Evolutionary conservation across 2,329 filamentous ascomycete genomes (phyloP).

Genomic region (Boeremia exigua): DNA sequence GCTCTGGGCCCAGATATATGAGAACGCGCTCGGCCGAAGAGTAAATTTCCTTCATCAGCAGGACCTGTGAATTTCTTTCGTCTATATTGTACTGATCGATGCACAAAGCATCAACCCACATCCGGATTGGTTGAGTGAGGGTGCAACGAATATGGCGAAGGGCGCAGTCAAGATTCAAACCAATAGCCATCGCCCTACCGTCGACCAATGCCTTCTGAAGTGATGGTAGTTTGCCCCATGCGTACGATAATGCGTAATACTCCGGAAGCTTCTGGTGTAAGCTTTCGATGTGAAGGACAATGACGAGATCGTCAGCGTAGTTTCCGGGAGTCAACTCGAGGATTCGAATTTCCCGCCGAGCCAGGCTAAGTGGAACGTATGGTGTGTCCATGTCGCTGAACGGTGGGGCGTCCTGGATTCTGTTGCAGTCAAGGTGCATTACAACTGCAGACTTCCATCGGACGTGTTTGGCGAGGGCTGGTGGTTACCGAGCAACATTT

Average conservation of each 20-base stretch:
- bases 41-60: constrained; percentile 17
- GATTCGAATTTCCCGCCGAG: constrained; percentile 1
- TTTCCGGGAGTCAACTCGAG: constrained; percentile 3
- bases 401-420: background rate
- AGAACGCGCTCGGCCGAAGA: background rate
- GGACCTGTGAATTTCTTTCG: constrained; percentile 16
- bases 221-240: constrained; percentile 7
- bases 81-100: constrained; percentile 15
- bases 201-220: background rate
- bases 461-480: background rate
- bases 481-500: background rate
- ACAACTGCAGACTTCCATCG: background rate
- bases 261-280: background rate
- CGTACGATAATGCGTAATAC: constrained; percentile 19
- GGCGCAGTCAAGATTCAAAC: constrained; percentile 12
- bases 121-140: background rate
- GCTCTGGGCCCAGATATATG: constrained; percentile 11
- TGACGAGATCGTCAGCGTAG: constrained; percentile 4
- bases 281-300: background rate
- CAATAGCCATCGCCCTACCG: background rate
- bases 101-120: constrained; percentile 16
- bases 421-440: background rate
- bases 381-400: background rate
- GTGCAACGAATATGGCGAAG: constrained; percentile 8
- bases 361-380: background rate